phyloP scores from a whole-genome alignment of 208 protist species.

The Wallacemonas rigidus region DNA sequence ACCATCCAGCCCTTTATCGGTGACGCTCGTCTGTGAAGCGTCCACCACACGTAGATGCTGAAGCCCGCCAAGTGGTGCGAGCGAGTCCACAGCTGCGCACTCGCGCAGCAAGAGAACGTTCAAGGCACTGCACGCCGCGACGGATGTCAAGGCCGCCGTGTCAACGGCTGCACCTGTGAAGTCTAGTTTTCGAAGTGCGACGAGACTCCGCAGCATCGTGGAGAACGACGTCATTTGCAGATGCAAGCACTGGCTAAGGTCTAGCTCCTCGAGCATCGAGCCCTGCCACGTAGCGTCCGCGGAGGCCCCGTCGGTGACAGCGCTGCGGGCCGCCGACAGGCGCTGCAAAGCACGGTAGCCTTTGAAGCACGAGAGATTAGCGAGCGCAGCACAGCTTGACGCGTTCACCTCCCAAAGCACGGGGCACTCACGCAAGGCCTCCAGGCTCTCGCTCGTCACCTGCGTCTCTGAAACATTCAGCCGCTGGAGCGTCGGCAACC shows the following conservation, averaged over 20 bases:
- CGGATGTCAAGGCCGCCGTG: slow-evolving; percentile 6
- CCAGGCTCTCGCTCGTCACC: slow-evolving; percentile 15
- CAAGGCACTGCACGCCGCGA: slow-evolving; percentile 1
- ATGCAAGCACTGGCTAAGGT: slow-evolving; percentile 6
- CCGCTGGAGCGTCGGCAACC: slow-evolving; percentile 16
- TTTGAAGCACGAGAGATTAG: slow-evolving; percentile 9
- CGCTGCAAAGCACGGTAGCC: slow-evolving; percentile 19
- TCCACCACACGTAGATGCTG: slow-evolving; percentile 29
- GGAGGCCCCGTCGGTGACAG: background rate
- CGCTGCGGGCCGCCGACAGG: slow-evolving; percentile 9
- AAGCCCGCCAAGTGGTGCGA: slow-evolving; percentile 28
- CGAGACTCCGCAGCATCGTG: slow-evolving; percentile 4
- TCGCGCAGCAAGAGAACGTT: slow-evolving; percentile 15
- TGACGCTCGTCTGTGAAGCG: slow-evolving; percentile 29
- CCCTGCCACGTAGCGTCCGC: slow-evolving; percentile 2
- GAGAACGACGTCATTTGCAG: slow-evolving; percentile 5
- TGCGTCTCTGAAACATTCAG: slow-evolving; percentile 20
- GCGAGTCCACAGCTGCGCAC: slow-evolving; percentile 5
- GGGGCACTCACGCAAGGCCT: slow-evolving; percentile 12
- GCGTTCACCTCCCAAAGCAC: slow-evolving; percentile 26
- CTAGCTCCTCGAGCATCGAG: slow-evolving; percentile 19
- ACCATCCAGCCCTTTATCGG: slow-evolving; percentile 26
- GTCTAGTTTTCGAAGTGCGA: slow-evolving; percentile 6
- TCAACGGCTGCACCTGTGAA: slow-evolving; percentile 1
- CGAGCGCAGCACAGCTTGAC: slow-evolving; percentile 4